Base-by-base conservation (phyloP, 345 rosid genomes). In the Alliaria petiolata region DNA sequence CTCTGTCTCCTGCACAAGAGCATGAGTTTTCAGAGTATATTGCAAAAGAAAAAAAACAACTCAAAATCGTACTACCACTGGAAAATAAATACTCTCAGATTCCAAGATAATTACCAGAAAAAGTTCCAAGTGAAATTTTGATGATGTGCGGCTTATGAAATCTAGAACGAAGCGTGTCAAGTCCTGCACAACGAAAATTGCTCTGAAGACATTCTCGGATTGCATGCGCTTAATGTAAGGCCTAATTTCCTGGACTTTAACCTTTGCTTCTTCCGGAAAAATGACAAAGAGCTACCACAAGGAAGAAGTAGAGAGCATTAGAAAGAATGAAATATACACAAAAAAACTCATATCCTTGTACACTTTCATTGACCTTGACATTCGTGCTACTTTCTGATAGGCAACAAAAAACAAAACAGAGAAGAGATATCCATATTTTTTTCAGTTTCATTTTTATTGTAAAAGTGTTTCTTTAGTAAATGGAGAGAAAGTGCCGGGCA, bases 151-250 rank as follows among this genome's bases (percentile, higher is more conserved):
- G 15, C 60, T 79, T 26, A 93, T 68, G 62, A 13, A 91, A 82
- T 16, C 89, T 65, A 2, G 76, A 51, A 96, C 98, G 39, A 89
- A 87, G n/a, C 95, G 96, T 0, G 95, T 95, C 80, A 88, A 64
- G 42, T 83, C 85, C 61, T 85, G 86, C 72, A 88, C 88, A 13
- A 86, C 91, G 74, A 95, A 64, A 26, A 91, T 75, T 16, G 95
- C 99, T 52, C 93, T 76, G 75, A 61, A 86, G 45, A 91, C 90
- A 67, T 89, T 88, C 81, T 95, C 93, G 8, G 65, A 42, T 54
- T 85, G 82, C 97, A 87, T 91, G 64, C 86, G 84, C 60, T 78
- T 74, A 35, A 85, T 76, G 76, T 76, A 91, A 6, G 82, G 78
- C 83, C 79, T 85, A 85, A 87, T 82, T 6, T 81, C 79, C 79